Evolutionary conservation across 1,139 yeast genomes (phyloP).

Genomic region (Chernovozyma aurita): DNA sequence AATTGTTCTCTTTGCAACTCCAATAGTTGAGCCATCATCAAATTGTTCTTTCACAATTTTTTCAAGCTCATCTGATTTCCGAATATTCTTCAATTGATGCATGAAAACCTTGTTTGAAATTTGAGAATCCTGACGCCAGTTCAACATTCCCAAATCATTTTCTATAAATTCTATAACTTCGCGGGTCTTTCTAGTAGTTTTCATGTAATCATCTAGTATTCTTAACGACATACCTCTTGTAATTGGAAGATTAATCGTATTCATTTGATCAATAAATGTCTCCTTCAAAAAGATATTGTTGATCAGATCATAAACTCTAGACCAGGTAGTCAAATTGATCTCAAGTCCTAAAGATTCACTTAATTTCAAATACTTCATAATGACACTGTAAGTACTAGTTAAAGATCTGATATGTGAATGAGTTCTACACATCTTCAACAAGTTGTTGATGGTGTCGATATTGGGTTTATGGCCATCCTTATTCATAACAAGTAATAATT

Average conservation of each 20-base stretch:
- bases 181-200: conserved; percentile 20
- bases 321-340: conserved; percentile 35
- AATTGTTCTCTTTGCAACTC: conserved; percentile 1
- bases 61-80: background rate
- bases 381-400: conserved; percentile 28
- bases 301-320: conserved; percentile 36
- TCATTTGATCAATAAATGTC: conserved; percentile 28
- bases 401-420: conserved; percentile 33
- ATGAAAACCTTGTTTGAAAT: conserved; percentile 28
- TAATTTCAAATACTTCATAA: conserved; percentile 28
- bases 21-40: background rate
- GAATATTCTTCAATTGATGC: background rate
- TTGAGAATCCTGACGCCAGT: conserved; percentile 30
- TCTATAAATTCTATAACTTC: conserved; percentile 34
- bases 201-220: conserved; percentile 34
- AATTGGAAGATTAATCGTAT: conserved; percentile 30
- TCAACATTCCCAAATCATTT: conserved; percentile 23
- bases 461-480: conserved; percentile 41
- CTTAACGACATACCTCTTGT: conserved; percentile 25
- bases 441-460: conserved; percentile 36
- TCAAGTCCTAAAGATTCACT: conserved; percentile 24
- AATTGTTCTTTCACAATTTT: background rate
- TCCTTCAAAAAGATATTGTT: conserved; percentile 36
- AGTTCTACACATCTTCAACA: conserved; percentile 28
- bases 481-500: conserved; percentile 37